phyloP scores from a whole-genome alignment of 306 rosid species.

The Vicia sativa region DNA sequence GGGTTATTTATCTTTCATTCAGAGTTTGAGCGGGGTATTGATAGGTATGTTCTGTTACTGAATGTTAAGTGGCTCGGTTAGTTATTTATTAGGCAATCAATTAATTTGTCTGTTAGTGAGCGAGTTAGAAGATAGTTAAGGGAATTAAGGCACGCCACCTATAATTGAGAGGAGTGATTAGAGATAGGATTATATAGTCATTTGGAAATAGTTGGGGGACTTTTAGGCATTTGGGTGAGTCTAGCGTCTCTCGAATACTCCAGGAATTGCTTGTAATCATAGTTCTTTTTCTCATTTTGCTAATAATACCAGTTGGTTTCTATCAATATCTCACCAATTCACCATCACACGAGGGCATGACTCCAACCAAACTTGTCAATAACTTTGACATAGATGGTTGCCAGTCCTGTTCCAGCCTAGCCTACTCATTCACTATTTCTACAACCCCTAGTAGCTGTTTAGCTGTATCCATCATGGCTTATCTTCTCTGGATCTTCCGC shows the following conservation, averaged over 20 bases:
- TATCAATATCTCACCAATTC: background rate
- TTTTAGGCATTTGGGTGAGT: conserved; percentile 3
- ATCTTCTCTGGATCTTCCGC: conserved; percentile 5
- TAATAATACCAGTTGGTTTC: conserved; percentile 1
- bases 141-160: background rate
- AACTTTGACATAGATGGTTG: background rate
- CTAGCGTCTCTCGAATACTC: background rate
- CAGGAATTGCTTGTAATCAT: background rate
- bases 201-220: background rate
- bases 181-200: background rate
- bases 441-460: background rate
- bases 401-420: background rate
- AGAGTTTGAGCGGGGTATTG: background rate
- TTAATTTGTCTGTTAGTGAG: background rate
- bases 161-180: background rate
- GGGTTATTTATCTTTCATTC: background rate
- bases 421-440: background rate
- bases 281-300: background rate
- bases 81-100: background rate
- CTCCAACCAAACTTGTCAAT: background rate
- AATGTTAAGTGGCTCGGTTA: background rate
- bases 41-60: background rate
- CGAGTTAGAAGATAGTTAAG: background rate
- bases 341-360: background rate
- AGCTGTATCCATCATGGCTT: background rate